Evolutionary conservation across 106 monocot genomes (phyloP), one percentile per base, ranked within the genome.

Genomic region (Allium sativum): DNA sequence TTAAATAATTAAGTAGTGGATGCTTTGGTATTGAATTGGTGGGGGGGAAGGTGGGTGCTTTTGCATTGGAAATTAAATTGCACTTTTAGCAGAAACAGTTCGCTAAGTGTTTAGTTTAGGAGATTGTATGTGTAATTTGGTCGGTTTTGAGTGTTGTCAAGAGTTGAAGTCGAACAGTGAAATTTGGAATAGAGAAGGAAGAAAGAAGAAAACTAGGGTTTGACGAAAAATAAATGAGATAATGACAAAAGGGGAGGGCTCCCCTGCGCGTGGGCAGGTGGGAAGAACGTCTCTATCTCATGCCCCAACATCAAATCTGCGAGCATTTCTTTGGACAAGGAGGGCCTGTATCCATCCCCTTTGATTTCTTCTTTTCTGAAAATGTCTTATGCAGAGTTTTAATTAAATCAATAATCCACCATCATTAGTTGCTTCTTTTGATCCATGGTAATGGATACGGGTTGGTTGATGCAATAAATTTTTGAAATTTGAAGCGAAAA

Each of bases 211-310:
- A 31, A 41, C 13, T 40, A 41, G 59, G 21, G 59, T 59, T 59
- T 31, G 57, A 20, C 10, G 20, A 11, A 11, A 41, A 42, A 42
- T 40, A 8, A 1, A 31, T 31, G 5, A 31, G 31, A 31, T 31
- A 5, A 31, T 31, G 31, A 31, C 31, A 31, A 31, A 9, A 16
- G 20, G 3, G 31, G 61, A 45, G 16, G 61, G 61, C 44, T 9
- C 61, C 3, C 9, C 18, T 62, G 61, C 61, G 61, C 42, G 61
- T 62, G 61, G 61, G 61, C 59, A 45, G 45, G 61, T 62, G 61
- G 61, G 44, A 14, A 18, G 61, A 17, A 45, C 45, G 61, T 62
- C 61, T 45, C 61, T 62, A 18, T 62, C 61, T 62, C 44, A 62
- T 13, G 59, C 40, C 59, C 59, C 40, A 42, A 60, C 59, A 42